Base-by-base conservation (phyloP, 2,329 filamentous ascomycete genomes). In the Scedosporium dehoogii region DNA sequence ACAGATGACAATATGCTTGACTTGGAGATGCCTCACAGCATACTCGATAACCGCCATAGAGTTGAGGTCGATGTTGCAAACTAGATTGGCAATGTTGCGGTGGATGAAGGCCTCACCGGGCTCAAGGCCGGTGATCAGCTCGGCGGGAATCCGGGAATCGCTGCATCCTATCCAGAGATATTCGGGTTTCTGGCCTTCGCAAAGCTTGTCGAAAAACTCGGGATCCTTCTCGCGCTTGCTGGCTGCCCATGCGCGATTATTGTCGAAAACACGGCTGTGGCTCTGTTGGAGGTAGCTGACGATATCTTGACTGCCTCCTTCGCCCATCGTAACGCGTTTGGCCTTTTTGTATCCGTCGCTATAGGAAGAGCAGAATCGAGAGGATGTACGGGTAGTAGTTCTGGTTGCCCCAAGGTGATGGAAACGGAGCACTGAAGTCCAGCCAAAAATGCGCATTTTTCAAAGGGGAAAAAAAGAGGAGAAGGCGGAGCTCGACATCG, bases 91-190 rank as follows among this genome's bases (percentile, higher is more conserved):
- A 74, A 96, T 96, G 79, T 97, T 96, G 75, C 92, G 90, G 81
- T 96, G 91, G 68, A 96, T 88, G 74, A 96, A 97, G 69, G 93
- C 88, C 75, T 96, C 91, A 68, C 92, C 92, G n/a, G 92, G 90
- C 71, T 89, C 81, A 63, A 93, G 83, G 67, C 89, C 88, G 57
- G 91, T 86, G 73, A 97, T 86, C 71, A 90, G 90, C 70, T 92
- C 93, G 69, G 93, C 92, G n/a, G 92, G 92, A 72, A 93, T 90
- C 67, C 92, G 90, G 48, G 87, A 91, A 79, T 96, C 92, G 74
- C 88, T 88, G 81, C 92, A 97, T 58, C 92, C 92, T 71, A 96
- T 90, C 90, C 91, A 96, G 61, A 90, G 82, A 73, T 90, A 90
- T 69, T 90, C 85, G 62, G 87, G 87, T 16, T 75, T 76, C 75